Percentiles rank a stretch among this genome's conserved stretches.
phyloP scores from a whole-genome alignment of 352 stramenopile genomes.

The Blastocystis sp. region DNA sequence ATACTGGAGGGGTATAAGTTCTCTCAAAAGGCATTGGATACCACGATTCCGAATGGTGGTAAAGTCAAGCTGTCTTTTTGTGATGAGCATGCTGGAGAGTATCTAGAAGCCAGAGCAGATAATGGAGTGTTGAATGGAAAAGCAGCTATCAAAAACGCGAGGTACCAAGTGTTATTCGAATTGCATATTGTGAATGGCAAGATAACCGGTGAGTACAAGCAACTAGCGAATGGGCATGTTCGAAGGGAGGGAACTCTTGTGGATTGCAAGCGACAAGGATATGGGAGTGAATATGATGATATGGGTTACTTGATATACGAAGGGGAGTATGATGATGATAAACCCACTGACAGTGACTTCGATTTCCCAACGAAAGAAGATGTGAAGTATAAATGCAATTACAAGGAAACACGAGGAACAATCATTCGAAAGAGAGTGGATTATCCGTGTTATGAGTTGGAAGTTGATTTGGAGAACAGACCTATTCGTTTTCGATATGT shows the following conservation, averaged over 20 bases:
- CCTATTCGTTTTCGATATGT: constrained; percentile 11
- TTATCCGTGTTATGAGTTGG: not conserved
- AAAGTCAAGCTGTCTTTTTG: too few species aligned
- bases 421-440: too few species aligned
- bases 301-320: not conserved
- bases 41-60: not conserved
- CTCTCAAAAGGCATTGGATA: too few species aligned
- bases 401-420: constrained; percentile 13
- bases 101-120: not conserved
- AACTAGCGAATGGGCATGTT: not conserved
- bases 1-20: constrained; percentile 11
- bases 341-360: not conserved
- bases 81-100: not conserved
- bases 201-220: not conserved
- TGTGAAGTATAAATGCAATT: constrained; percentile 25
- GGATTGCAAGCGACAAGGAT: not conserved
- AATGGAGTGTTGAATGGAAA: constrained; percentile 25
- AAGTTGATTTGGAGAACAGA: not conserved
- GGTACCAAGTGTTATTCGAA: not conserved
- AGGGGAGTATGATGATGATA: not conserved
- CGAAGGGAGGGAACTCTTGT: not conserved
- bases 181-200: constrained; percentile 1
- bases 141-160: not conserved
- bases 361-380: too few species aligned
- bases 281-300: not conserved